These are phyloP conservation scores for Zizania latifolia DNA, from an alignment of 176 grass and related monocot genomes.

Conservation along the genomic window DNA sequence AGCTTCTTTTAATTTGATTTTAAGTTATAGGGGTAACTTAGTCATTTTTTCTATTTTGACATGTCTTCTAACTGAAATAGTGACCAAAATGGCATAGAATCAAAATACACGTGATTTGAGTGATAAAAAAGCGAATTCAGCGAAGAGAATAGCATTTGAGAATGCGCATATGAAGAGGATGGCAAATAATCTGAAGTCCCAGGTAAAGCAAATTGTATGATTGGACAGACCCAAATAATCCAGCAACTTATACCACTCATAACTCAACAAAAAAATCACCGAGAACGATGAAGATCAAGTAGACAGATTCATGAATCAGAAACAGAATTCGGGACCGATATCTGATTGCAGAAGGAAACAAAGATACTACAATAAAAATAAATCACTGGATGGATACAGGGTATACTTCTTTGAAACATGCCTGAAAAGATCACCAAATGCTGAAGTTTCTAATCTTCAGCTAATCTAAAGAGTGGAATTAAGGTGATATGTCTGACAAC, in stretches of 20 bases:
- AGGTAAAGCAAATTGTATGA: neutral
- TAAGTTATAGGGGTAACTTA: too few species aligned
- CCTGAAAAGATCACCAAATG: slow-evolving; percentile 16
- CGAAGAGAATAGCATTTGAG: too few species aligned
- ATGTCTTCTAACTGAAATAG: too few species aligned
- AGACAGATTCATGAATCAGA: neutral
- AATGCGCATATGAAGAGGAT: too few species aligned
- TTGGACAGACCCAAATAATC: neutral
- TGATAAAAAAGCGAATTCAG: too few species aligned
- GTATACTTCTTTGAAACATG: neutral
- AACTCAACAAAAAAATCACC: neutral
- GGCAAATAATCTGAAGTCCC: too few species aligned
- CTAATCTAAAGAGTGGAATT: neutral
- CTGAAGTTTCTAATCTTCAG: neutral
- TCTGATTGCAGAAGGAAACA: neutral
- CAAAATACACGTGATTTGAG: too few species aligned
- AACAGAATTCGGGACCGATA: neutral
- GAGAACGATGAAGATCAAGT: neutral
- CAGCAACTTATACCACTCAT: neutral
- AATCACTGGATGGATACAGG: neutral
- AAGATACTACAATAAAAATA: neutral
- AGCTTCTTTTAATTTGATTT: too few species aligned
- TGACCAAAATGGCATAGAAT: too few species aligned
- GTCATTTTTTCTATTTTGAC: too few species aligned
- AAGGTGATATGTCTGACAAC: neutral